phyloP scores from a whole-genome alignment of 73 alveolate genomes.

The Uronychia binucleata region DNA sequence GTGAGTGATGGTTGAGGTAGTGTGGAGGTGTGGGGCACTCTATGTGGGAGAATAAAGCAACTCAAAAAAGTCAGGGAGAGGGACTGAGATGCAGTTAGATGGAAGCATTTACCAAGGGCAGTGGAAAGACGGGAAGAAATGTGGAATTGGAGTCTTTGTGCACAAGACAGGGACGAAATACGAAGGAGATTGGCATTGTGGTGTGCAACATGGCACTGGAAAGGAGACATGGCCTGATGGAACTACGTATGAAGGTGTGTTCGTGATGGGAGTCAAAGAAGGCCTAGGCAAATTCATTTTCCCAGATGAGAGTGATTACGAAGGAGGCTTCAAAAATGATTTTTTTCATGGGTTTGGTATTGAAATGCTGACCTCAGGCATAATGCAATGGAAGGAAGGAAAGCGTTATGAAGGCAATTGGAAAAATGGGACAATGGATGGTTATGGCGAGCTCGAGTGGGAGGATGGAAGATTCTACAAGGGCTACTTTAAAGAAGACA shows the following conservation, averaged over 20 bases:
- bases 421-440: conserved; percentile 62
- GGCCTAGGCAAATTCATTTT: conserved; percentile 59
- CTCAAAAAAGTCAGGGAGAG: no score
- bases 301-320: conserved; percentile 54
- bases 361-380: no score
- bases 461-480: conserved; percentile 63
- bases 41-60: no score
- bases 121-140: conserved; percentile 18
- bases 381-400: no score
- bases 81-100: no score
- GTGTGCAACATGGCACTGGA: conserved; percentile 62
- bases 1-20: no score
- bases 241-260: conserved; percentile 54
- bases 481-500: conserved; percentile 67
- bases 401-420: conserved; percentile 80
- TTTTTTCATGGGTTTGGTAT: conserved; percentile 56
- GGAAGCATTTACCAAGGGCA: conserved; percentile 6
- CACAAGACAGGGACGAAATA: conserved; percentile 46
- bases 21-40: no score
- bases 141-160: conserved; percentile 38
- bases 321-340: conserved; percentile 61
- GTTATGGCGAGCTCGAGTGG: conserved; percentile 60
- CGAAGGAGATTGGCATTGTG: conserved; percentile 50
- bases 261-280: conserved; percentile 56
- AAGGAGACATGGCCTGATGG: conserved; percentile 67